A percentile compares a stretch with the other conserved stretches of the same genome.
phyloP scores from a whole-genome alignment of 768 basidiomycete genomes.

The Coprinopsis marcescibilis region DNA sequence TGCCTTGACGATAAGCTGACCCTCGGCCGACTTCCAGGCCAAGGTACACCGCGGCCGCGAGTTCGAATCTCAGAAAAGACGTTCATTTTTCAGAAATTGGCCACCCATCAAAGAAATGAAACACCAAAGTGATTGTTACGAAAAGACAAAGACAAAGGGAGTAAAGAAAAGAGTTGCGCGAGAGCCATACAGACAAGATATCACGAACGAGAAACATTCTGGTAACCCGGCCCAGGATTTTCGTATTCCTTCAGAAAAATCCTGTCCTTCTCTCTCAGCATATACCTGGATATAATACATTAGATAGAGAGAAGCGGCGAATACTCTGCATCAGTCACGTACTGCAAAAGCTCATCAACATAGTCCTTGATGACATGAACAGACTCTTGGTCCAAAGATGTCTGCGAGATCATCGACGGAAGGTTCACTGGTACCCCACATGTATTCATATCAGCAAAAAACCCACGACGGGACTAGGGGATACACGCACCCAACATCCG shows the following conservation, averaged over 20 bases:
- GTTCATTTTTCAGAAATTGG: too few species aligned
- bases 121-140: too few species aligned
- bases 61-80: too few species aligned
- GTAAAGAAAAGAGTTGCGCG: too few species aligned
- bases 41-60: too few species aligned
- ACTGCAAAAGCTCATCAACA: conserved; percentile 84
- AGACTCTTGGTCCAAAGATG: conserved; percentile 87
- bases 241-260: conserved; percentile 80
- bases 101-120: too few species aligned
- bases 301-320: background rate
- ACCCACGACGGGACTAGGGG: background rate
- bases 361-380: conserved; percentile 81
- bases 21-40: too few species aligned
- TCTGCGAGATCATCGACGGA: conserved; percentile 84
- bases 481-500: conserved; percentile 76
- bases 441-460: conserved; percentile 3
- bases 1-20: too few species aligned
- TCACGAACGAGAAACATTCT: conserved; percentile 76
- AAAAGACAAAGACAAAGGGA: too few species aligned
- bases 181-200: too few species aligned
- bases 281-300: conserved; percentile 47
- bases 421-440: conserved; percentile 55
- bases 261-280: conserved; percentile 66
- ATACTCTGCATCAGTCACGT: conserved; percentile 14
- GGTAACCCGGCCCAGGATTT: conserved; percentile 68